Evolutionary conservation across 768 basidiomycete species (phyloP).

Genomic region (Ephemerocybe angulata): DNA sequence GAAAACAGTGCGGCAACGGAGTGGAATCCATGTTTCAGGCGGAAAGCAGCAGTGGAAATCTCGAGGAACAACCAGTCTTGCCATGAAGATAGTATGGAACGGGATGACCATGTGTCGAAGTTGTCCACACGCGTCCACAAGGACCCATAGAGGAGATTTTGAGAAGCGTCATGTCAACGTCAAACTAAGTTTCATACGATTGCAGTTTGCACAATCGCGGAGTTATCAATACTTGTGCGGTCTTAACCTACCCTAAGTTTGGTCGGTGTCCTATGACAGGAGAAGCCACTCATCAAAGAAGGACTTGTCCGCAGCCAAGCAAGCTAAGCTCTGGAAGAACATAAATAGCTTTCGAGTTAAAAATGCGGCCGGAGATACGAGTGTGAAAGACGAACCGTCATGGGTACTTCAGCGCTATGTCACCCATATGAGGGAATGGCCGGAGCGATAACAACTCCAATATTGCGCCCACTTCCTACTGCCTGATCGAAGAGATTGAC

Average conservation of each 20-base stretch:
- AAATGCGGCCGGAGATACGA: no score
- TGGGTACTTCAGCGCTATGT: background rate
- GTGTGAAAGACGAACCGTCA: background rate
- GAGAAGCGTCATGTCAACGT: background rate
- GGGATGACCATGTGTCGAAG: background rate
- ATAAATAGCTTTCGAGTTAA: no score
- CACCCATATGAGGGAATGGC: conserved; percentile 4
- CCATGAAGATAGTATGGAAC: background rate
- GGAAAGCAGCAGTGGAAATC: background rate
- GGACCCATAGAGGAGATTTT: background rate
- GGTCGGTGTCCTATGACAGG: background rate
- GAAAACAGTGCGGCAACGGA: no score
- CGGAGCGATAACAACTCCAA: conserved; percentile 55
- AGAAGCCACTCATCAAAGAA: background rate
- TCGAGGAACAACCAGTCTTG: background rate
- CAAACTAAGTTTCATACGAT: background rate
- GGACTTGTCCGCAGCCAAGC: background rate
- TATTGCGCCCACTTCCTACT: conserved; percentile 69
- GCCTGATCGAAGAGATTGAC: conserved; percentile 73
- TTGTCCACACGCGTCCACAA: background rate
- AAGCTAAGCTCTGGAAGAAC: no score
- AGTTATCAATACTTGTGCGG: background rate
- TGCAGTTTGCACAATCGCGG: background rate
- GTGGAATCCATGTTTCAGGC: no score
- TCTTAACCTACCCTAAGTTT: background rate